Evolutionary conservation across 2,329 filamentous ascomycete species (phyloP).

Genomic region (Rutstroemia sp.): DNA sequence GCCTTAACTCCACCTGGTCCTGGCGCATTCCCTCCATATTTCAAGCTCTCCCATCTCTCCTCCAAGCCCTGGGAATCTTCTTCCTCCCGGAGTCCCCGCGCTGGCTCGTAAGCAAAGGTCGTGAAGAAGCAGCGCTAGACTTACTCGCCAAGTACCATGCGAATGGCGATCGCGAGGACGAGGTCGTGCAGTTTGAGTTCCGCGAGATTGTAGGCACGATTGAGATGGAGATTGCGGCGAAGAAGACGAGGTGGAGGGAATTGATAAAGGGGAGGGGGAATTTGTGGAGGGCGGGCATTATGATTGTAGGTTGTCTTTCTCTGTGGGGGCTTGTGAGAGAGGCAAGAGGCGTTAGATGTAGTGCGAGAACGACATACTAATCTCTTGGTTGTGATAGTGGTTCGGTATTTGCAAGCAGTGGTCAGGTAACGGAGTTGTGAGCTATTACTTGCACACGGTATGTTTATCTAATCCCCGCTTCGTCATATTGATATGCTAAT

Average conservation of each 20-base stretch:
- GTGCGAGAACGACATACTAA: not conserved
- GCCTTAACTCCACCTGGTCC: constrained; percentile 13
- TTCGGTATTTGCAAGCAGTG: constrained; percentile 19
- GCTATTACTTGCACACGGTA: constrained; percentile 32
- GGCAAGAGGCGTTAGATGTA: not conserved
- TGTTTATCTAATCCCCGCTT: not conserved
- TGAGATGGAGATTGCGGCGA: constrained; percentile 28
- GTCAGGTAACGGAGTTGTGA: constrained; percentile 18
- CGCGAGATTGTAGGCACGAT: constrained; percentile 14
- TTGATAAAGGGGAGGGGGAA: constrained; percentile 11
- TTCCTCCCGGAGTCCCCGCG: constrained; percentile 52
- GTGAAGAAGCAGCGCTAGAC: constrained; percentile 42
- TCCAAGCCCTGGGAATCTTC: constrained; percentile 36
- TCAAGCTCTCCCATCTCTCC: constrained; percentile 14
- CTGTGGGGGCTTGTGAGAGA: not conserved
- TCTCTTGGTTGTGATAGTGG: not conserved
- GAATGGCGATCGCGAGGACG: constrained; percentile 40
- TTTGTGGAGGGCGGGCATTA: constrained; percentile 12
- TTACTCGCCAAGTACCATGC: constrained; percentile 48
- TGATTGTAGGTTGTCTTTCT: constrained; percentile 1
- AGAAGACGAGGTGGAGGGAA: constrained; percentile 23
- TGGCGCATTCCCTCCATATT: constrained; percentile 16
- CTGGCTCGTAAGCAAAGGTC: constrained; percentile 49
- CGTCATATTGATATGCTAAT: not conserved
- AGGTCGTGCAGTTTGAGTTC: constrained; percentile 40